Evolutionary conservation across 805 yeast genomes (phyloP).

Genomic region (Candida alai): DNA sequence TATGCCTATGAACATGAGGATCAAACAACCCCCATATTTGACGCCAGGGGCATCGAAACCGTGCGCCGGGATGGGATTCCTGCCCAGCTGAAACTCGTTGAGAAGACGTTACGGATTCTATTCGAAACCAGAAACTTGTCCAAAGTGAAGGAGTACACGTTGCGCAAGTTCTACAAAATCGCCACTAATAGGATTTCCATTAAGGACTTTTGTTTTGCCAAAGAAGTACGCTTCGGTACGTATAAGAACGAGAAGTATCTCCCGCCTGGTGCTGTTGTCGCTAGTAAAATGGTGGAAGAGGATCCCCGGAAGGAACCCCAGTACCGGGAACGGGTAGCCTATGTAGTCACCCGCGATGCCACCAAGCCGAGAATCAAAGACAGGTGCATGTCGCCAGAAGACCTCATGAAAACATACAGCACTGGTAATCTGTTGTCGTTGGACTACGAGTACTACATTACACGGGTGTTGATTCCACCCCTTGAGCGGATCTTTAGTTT

Average conservation of each 20-base stretch:
- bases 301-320: conserved; percentile 83
- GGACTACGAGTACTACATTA: conserved; percentile 84
- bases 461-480: conserved; percentile 84
- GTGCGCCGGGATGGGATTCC: conserved; percentile 93
- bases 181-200: conserved; percentile 58
- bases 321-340: conserved; percentile 84
- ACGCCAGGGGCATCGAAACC: conserved; percentile 96
- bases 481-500: conserved; percentile 77
- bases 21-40: conserved; percentile 65
- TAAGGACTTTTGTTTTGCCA: conserved; percentile 87
- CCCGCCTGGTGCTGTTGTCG: conserved; percentile 90
- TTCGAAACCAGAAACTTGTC: conserved; percentile 76
- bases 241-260: conserved; percentile 68
- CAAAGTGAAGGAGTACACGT: conserved; percentile 59
- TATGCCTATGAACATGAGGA: conserved; percentile 60
- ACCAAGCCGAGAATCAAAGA: conserved; percentile 64
- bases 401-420: conserved; percentile 44
- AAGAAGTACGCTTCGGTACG: conserved; percentile 80
- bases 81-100: conserved; percentile 81
- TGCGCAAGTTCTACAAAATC: conserved; percentile 64
- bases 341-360: conserved; percentile 61
- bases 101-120: conserved; percentile 58
- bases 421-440: conserved; percentile 40
- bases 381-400: conserved; percentile 76
- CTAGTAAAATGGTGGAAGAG: conserved; percentile 53